Evolutionary conservation across 2,329 filamentous ascomycete genomes (phyloP).

Genomic region (Apiospora hydei): DNA sequence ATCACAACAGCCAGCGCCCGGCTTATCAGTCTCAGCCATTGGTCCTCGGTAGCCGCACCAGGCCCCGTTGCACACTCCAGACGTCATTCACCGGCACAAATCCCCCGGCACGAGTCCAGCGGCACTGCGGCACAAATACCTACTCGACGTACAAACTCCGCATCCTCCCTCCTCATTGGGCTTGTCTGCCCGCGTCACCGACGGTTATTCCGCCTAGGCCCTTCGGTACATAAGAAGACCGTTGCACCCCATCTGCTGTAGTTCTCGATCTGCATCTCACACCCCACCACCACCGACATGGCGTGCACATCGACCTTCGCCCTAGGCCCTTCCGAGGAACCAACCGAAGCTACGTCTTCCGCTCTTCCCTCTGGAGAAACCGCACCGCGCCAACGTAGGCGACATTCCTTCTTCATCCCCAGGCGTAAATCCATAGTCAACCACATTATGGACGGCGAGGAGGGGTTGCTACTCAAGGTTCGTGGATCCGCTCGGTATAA

Average conservation of each 20-base stretch:
- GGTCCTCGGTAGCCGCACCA: neutral
- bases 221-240: constrained; percentile 16
- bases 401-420: constrained; percentile 65
- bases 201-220: constrained; percentile 6
- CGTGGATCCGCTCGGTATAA: constrained; percentile 19
- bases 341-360: constrained; percentile 47
- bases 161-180: neutral
- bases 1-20: neutral
- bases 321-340: constrained; percentile 43
- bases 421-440: constrained; percentile 64
- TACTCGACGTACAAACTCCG: neutral
- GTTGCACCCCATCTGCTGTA: neutral
- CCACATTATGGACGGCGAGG: constrained; percentile 68
- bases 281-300: constrained; percentile 35
- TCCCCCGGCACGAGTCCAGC: constrained; percentile 2
- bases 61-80: neutral
- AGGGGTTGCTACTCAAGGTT: constrained; percentile 66
- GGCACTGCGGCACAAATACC: constrained; percentile 3
- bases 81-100: neutral
- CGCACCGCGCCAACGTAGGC: constrained; percentile 50
- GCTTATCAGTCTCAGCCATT: neutral
- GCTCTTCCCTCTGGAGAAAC: constrained; percentile 47
- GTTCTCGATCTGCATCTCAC: constrained; percentile 20
- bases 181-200: neutral
- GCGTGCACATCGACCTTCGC: constrained; percentile 41